Conservation (phyloP, 371 early-diverging fungal species). For the Dichotomocladium elegans region DNA sequence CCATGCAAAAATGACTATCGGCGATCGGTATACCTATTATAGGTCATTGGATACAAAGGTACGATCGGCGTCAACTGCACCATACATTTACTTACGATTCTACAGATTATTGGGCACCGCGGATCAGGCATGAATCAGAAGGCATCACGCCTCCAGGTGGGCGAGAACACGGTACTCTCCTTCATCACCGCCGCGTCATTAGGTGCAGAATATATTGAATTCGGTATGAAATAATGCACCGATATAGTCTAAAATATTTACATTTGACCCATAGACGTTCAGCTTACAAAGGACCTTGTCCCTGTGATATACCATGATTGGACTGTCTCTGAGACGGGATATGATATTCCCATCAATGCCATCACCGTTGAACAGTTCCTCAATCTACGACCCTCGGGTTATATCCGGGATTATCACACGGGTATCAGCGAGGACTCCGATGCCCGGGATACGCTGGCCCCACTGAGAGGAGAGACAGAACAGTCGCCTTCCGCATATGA, state of each 20-base stretch:
- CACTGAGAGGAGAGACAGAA: neutral
- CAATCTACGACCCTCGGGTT: slow-evolving; percentile 46
- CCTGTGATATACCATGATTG: slow-evolving; percentile 97
- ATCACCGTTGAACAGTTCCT: slow-evolving; percentile 76
- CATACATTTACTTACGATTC: no score
- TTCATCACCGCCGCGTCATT: slow-evolving; percentile 84
- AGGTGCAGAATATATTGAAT: slow-evolving; percentile 93
- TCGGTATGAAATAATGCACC: slow-evolving; percentile 51
- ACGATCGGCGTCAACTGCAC: no score
- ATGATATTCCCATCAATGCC: slow-evolving; percentile 72
- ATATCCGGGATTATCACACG: slow-evolving; percentile 47
- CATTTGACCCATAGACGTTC: slow-evolving; percentile 69
- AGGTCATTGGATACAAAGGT: slow-evolving; percentile 61
- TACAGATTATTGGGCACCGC: slow-evolving; percentile 88
- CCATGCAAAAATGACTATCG: slow-evolving; percentile 55
- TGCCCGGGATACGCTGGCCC: neutral
- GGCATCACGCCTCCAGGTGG: slow-evolving; percentile 66
- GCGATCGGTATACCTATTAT: slow-evolving; percentile 62
- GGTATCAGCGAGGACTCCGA: slow-evolving; percentile 33
- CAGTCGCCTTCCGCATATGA: neutral
- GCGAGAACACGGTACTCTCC: slow-evolving; percentile 93
- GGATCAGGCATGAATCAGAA: slow-evolving; percentile 89
- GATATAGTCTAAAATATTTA: neutral
- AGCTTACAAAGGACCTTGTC: slow-evolving; percentile 87
- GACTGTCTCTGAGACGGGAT: slow-evolving; percentile 84